Evolutionary conservation across 768 basidiomycete species (phyloP).

Genomic region (Phanerochaete carnosa): DNA sequence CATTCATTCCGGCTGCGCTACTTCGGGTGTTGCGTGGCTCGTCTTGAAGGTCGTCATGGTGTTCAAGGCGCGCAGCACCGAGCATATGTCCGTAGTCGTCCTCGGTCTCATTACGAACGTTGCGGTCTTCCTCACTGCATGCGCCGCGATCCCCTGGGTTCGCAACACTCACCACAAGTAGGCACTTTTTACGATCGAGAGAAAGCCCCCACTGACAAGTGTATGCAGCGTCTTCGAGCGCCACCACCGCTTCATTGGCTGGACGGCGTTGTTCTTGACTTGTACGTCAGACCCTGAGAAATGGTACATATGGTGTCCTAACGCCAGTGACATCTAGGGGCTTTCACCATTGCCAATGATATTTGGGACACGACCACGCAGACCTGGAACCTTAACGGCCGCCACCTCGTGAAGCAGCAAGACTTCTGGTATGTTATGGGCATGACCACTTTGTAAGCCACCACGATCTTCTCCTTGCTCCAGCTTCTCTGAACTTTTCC

Average conservation of each 20-base stretch:
- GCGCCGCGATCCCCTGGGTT: slow-evolving; percentile 76
- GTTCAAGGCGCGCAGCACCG: slow-evolving; percentile 45
- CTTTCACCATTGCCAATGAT: slow-evolving; percentile 65
- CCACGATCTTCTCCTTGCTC: background rate
- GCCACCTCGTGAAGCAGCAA: slow-evolving; percentile 59
- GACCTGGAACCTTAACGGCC: slow-evolving; percentile 55
- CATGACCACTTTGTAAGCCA: slow-evolving; percentile 70
- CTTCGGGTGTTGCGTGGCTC: slow-evolving; percentile 70
- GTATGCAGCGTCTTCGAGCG: slow-evolving; percentile 66
- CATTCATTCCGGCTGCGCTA: slow-evolving; percentile 73
- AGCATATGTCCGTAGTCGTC: slow-evolving; percentile 54
- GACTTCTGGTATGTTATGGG: slow-evolving; percentile 75
- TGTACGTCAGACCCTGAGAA: slow-evolving; percentile 32
- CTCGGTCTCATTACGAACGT: slow-evolving; percentile 60
- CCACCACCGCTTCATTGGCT: slow-evolving; percentile 77
- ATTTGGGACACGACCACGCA: slow-evolving; percentile 53
- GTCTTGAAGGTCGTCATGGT: slow-evolving; percentile 58
- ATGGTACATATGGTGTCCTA: background rate
- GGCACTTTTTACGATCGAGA: slow-evolving; percentile 17
- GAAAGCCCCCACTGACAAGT: background rate
- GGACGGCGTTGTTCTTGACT: slow-evolving; percentile 55
- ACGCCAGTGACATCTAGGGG: slow-evolving; percentile 39
- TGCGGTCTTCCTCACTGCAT: slow-evolving; percentile 52
- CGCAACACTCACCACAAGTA: slow-evolving; percentile 81
- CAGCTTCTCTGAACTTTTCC: background rate